phyloP scores from a whole-genome alignment of 179 eudicot genomes.

The Carnegiea gigantea region DNA sequence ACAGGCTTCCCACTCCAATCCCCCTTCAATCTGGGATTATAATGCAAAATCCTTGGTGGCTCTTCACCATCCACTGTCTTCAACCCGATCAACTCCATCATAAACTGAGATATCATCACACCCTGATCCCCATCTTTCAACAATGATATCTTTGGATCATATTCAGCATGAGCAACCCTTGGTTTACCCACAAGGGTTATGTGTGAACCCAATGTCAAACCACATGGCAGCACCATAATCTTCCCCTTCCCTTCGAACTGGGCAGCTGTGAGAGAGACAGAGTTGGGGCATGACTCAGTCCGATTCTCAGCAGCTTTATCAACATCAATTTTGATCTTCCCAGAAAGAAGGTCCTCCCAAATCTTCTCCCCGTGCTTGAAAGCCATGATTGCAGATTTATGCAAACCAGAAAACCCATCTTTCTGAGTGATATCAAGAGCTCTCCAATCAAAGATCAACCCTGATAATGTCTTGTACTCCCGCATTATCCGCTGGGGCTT shows the following conservation, averaged over 20 bases:
- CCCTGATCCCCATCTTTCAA: conserved; percentile 74
- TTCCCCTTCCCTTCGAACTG: conserved; percentile 47
- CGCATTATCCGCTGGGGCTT: conserved; percentile 35
- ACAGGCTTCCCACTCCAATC: conserved; percentile 98
- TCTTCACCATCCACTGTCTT: conserved; percentile 92
- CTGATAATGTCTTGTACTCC: conserved; percentile 53
- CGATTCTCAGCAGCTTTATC: conserved; percentile 28
- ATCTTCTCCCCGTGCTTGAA: conserved; percentile 66
- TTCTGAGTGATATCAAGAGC: conserved; percentile 35
- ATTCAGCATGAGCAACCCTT: conserved; percentile 54
- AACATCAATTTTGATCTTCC: conserved; percentile 33
- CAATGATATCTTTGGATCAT: conserved; percentile 61
- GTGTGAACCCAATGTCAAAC: conserved; percentile 83
- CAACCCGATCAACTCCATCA: conserved; percentile 91
- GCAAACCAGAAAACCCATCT: conserved; percentile 58
- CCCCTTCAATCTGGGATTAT: conserved; percentile 89
- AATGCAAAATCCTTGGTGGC: conserved; percentile 86
- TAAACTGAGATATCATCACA: conserved; percentile 71
- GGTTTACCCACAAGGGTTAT: conserved; percentile 80
- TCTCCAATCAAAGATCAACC: conserved; percentile 53
- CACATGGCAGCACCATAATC: conserved; percentile 77
- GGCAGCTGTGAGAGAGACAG: conserved; percentile 52
- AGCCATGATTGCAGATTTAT: conserved; percentile 61
- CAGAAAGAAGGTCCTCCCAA: conserved; percentile 66
- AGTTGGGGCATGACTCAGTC: conserved; percentile 64